A percentile compares a stretch with the other conserved stretches of the same genome.
phyloP scores from a whole-genome alignment of 306 rosid genomes.

The Spatholobus suberectus region DNA sequence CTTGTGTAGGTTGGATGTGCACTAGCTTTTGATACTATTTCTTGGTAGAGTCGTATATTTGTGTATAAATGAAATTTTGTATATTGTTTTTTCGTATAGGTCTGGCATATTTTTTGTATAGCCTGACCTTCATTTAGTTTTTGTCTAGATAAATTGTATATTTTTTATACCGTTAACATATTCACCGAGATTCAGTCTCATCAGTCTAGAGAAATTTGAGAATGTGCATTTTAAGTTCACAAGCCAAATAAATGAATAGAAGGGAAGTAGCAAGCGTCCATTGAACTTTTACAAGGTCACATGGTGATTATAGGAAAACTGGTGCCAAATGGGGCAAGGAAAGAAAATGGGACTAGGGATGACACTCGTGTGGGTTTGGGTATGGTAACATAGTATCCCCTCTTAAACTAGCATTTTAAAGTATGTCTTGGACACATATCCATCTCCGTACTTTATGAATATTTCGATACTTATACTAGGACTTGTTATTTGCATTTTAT shows the following conservation, averaged over 20 bases:
- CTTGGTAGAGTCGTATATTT: conserved; percentile 33
- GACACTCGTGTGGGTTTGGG: too few relatives aligned
- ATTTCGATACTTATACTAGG: too few relatives aligned
- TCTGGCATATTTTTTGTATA: conserved; percentile 48
- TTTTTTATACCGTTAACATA: conserved; percentile 2
- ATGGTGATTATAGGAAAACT: not conserved
- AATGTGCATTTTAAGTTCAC: not conserved
- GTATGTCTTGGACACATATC: too few relatives aligned
- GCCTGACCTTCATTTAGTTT: conserved; percentile 49
- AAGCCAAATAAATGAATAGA: not conserved
- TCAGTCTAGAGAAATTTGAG: not conserved
- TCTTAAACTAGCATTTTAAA: too few relatives aligned
- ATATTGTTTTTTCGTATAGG: conserved; percentile 39
- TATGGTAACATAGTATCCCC: too few relatives aligned
- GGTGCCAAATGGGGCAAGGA: not conserved
- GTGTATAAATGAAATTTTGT: conserved; percentile 46
- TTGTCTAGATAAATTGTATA: conserved; percentile 16
- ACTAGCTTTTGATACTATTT: conserved; percentile 29
- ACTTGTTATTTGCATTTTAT: too few relatives aligned
- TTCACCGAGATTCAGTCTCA: conserved; percentile 20
- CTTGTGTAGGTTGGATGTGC: conserved; percentile 34
- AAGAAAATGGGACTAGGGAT: too few relatives aligned
- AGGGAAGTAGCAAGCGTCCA: not conserved
- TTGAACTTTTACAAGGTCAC: not conserved
- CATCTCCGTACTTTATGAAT: too few relatives aligned